Percentiles rank a stretch among this genome's conserved stretches.
Evolutionary conservation across 495 filamentous ascomycete genomes (phyloP).

Genomic region (Penicillium tannophilum): DNA sequence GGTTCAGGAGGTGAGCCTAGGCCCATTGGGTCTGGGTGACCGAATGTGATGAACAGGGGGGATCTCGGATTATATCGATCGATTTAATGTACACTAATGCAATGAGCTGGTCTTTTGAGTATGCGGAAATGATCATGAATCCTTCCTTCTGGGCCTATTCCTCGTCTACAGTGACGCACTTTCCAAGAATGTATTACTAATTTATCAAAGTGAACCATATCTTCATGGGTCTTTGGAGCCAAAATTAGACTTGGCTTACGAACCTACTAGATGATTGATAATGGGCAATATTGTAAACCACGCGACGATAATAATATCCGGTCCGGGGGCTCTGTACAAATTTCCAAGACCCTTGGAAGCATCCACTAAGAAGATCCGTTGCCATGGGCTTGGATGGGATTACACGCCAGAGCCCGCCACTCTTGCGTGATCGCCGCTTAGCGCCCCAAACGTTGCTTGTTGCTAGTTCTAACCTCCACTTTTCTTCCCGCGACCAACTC

Average conservation of each 20-base stretch:
- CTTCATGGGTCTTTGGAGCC: not conserved
- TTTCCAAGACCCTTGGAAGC: not conserved
- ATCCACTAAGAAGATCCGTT: not conserved
- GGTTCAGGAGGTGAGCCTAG: constrained; percentile 66
- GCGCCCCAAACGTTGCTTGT: constrained; percentile 7
- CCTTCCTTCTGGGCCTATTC: not conserved
- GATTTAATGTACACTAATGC: constrained; percentile 25
- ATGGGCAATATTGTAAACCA: not conserved
- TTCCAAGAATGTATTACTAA: not conserved
- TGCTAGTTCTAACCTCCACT: constrained; percentile 30
- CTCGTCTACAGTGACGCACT: not conserved
- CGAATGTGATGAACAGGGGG: constrained; percentile 24
- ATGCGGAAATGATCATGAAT: constrained; percentile 4
- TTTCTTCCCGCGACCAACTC: constrained; percentile 2
- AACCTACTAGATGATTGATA: not conserved
- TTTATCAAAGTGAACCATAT: not conserved
- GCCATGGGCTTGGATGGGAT: not conserved
- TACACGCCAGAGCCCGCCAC: constrained; percentile 24
- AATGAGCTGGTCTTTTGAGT: constrained; percentile 20
- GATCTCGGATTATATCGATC: not conserved
- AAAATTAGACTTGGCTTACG: not conserved
- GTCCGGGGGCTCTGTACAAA: not conserved
- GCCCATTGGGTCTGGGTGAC: constrained; percentile 41
- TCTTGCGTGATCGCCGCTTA: constrained; percentile 41
- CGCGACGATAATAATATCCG: constrained; percentile 1